Evolutionary conservation across 2,329 filamentous ascomycete species (phyloP).

Genomic region (Fusarium buharicum): DNA sequence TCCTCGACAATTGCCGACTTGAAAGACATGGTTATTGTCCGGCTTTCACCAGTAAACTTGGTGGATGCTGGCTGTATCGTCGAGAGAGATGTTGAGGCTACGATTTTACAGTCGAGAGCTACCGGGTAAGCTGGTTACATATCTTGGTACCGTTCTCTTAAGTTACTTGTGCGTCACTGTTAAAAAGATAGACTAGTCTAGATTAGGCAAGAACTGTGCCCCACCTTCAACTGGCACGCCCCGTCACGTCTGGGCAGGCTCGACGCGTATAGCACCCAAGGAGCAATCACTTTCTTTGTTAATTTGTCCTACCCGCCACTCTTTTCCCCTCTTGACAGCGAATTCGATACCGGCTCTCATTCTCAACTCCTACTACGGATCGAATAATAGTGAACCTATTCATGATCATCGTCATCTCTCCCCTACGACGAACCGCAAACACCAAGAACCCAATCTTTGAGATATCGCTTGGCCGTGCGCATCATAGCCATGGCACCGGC

Average conservation of each 20-base stretch:
- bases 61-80: background rate
- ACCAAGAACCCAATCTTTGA: background rate
- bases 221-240: slow-evolving; percentile 23
- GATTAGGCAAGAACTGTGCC: slow-evolving; percentile 3
- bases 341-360: background rate
- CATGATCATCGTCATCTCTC: background rate
- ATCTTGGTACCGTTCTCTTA: no score
- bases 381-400: background rate
- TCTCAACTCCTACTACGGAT: background rate
- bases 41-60: background rate
- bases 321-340: background rate
- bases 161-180: slow-evolving; percentile 4
- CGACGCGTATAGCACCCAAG: slow-evolving; percentile 37
- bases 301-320: background rate
- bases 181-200: slow-evolving; percentile 18
- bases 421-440: background rate
- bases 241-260: slow-evolving; percentile 29
- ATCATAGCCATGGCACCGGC: slow-evolving; percentile 44
- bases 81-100: slow-evolving; percentile 2
- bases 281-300: slow-evolving; percentile 4
- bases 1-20: slow-evolving; percentile 14
- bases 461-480: slow-evolving; percentile 19
- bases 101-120: slow-evolving; percentile 9
- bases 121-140: slow-evolving; percentile 23
- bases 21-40: slow-evolving; percentile 17